Conservation (phyloP, 1,284 basidiomycete genomes). For the Microbotryum intermedium region DNA sequence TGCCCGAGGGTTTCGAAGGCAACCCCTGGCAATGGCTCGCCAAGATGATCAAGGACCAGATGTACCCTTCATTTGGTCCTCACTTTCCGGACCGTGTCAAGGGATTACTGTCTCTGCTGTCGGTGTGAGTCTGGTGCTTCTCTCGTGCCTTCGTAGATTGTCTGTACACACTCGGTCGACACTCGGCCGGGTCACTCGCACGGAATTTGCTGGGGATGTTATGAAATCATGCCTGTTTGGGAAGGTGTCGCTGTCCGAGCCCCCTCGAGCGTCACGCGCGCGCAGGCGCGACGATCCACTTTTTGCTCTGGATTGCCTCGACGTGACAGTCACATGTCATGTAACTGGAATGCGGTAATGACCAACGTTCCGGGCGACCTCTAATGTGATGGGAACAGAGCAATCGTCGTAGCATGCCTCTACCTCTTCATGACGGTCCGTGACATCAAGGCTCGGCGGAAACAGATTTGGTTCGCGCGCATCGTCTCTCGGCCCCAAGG, state of each 20-base stretch:
- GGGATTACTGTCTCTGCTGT: conserved; percentile 2
- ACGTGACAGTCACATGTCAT: background rate
- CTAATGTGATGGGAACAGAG: background rate
- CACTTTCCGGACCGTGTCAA: background rate
- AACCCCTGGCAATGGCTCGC: too few relatives aligned
- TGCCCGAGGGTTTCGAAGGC: too few relatives aligned
- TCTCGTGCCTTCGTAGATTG: too few relatives aligned
- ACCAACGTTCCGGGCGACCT: background rate
- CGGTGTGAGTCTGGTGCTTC: background rate
- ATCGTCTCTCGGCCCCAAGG: conserved; percentile 8
- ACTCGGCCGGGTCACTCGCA: too few relatives aligned
- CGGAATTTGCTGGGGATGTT: too few relatives aligned
- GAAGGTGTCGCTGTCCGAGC: too few relatives aligned
- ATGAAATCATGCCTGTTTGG: too few relatives aligned
- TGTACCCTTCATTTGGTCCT: conserved; percentile 5
- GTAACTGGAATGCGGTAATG: too few relatives aligned
- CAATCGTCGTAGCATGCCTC: background rate
- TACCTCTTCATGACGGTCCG: conserved; percentile 4
- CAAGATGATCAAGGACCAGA: background rate
- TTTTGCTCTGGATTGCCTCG: background rate
- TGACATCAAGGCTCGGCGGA: background rate
- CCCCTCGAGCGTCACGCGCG: too few relatives aligned
- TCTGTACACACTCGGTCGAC: too few relatives aligned
- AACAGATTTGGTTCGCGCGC: conserved; percentile 1
- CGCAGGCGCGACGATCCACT: too few relatives aligned